Evolutionary conservation across 2,329 filamentous ascomycete genomes (phyloP), one percentile per base, ranked within the genome.

Genomic region (Scopulariopsis brevicaulis): DNA sequence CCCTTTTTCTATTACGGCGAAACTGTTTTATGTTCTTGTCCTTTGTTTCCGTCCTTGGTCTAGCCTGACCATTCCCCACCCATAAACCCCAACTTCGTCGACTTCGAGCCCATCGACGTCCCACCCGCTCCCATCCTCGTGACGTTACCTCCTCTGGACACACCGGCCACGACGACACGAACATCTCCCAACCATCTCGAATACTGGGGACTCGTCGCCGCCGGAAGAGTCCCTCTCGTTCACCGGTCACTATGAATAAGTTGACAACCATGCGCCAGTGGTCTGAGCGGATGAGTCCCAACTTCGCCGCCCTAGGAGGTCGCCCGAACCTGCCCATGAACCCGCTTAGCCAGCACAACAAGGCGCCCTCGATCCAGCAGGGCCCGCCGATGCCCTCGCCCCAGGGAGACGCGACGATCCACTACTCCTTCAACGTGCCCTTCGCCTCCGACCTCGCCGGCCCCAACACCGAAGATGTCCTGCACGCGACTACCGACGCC

Each of bases 371-470:
- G 59, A 75, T 77, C 59, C 73, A 79, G 56, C 73, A 74, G 63
- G 46, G 76, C 60, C 74, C 81, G 59, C 77, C 83, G 62, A 76
- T 84, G 68, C 79, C 85, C 65, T 85, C 87, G 63, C 83, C 87
- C 59, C 85, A 87, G 63, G 78, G 86, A 62, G 88, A 93, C 70
- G 79, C 86, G 56, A 85, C 84, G 63, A 89, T 97, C 72, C 90
- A 95, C 73, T 87, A 96, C 71, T 93, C 90, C 63, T 97, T 99
- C 84, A 97, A 96, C 70, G 88, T 99, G 54, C 94, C 94, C 61
- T 96, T 97, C 74, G 86, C 91, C 65, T 96, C 90, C 63, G 93
- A 93, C 67, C 84, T 99, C 61, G 83, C 89, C 62, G 94, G 94
- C 37, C 94, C 94, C 62, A 91, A 97, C 67, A 88, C 88, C 64